These are phyloP conservation scores for Ustilago crameri DNA, from an alignment of 1,284 basidiomycete genomes.

Conservation along the genomic window DNA sequence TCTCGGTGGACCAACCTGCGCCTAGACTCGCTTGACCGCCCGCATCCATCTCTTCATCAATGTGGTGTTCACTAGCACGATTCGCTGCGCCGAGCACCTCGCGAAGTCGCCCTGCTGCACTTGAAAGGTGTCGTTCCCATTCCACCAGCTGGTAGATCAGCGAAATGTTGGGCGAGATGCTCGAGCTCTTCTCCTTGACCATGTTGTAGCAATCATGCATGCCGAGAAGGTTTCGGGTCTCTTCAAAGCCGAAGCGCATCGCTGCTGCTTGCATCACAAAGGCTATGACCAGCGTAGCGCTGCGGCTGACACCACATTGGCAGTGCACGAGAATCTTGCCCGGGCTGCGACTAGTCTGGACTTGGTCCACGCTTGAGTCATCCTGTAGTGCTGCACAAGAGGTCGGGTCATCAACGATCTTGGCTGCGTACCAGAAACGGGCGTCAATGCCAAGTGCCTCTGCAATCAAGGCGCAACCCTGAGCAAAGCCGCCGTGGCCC, in stretches of 20 bases:
- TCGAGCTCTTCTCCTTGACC: conserved; percentile 71
- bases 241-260: conserved; percentile 71
- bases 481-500: conserved; percentile 51
- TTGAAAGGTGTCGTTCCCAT: conserved; percentile 81
- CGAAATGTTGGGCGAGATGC: conserved; percentile 80
- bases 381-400: conserved; percentile 71
- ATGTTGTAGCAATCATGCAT: conserved; percentile 94
- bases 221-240: conserved; percentile 68
- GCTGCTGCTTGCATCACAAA: conserved; percentile 93
- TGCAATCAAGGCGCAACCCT: conserved; percentile 59
- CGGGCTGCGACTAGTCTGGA: conserved; percentile 19
- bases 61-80: conserved; percentile 1
- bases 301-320: conserved; percentile 94
- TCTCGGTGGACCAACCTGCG: conserved; percentile 55
- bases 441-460: conserved; percentile 75
- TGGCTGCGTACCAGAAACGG: conserved; percentile 37
- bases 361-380: conserved; percentile 25
- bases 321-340: conserved; percentile 63
- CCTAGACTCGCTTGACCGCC: conserved; percentile 8
- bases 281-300: conserved; percentile 90
- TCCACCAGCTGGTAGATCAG: conserved; percentile 96
- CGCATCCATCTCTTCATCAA: neutral
- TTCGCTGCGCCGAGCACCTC: conserved; percentile 29
- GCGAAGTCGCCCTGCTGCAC: conserved; percentile 41
- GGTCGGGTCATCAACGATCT: conserved; percentile 71